Percentiles rank a stretch among this genome's conserved stretches.
phyloP scores from a whole-genome alignment of 306 rosid genomes.

The Trifolium subterraneum region DNA sequence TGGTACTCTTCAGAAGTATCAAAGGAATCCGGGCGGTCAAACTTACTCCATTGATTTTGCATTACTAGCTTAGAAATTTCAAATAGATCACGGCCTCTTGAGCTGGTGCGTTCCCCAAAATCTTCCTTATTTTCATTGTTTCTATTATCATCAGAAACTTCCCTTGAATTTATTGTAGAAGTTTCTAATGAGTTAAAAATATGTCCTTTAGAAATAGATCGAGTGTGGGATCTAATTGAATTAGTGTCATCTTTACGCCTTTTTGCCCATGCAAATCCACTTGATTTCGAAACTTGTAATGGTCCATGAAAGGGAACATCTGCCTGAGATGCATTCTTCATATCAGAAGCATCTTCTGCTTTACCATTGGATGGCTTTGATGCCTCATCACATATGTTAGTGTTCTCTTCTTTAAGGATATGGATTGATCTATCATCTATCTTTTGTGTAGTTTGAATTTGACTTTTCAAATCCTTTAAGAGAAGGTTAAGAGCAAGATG shows the following conservation, averaged over 20 bases:
- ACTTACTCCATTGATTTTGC: conserved; percentile 86
- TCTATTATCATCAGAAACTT: conserved; percentile 58
- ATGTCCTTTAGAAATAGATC: conserved; percentile 86
- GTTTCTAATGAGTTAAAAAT: conserved; percentile 63
- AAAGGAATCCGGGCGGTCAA: conserved; percentile 90
- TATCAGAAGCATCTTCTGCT: conserved; percentile 68
- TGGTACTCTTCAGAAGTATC: conserved; percentile 94
- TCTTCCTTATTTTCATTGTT: conserved; percentile 66
- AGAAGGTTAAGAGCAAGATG: conserved; percentile 39
- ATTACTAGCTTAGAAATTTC: conserved; percentile 74
- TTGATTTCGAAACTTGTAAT: conserved; percentile 90
- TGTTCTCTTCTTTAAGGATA: conserved; percentile 56
- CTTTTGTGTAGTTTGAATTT: conserved; percentile 52
- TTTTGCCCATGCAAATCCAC: conserved; percentile 99
- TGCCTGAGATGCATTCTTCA: conserved; percentile 81
- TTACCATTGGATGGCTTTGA: conserved; percentile 60
- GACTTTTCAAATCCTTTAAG: conserved; percentile 64
- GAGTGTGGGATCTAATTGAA: conserved; percentile 63
- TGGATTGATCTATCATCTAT: conserved; percentile 48
- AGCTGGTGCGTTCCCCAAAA: conserved; percentile 49
- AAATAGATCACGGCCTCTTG: conserved; percentile 63
- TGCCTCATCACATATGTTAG: conserved; percentile 42
- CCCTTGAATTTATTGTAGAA: conserved; percentile 56
- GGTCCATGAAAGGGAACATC: conserved; percentile 90
- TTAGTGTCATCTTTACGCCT: conserved; percentile 75